Base-by-base conservation (phyloP, 257 asterid species). In the Galeopsis tetrahit region DNA sequence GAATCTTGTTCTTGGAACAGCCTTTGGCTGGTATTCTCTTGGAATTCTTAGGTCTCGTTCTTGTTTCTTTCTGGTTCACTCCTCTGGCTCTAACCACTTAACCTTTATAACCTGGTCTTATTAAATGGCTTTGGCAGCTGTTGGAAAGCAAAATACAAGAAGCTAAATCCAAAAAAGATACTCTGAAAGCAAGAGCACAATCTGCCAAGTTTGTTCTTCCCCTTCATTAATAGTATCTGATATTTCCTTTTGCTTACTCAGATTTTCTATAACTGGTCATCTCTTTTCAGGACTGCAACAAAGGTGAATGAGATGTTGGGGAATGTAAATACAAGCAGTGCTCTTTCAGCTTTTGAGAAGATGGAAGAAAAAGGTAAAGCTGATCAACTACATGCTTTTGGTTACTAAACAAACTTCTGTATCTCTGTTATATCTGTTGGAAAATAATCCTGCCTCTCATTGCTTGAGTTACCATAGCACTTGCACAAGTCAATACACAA, bases 221-320 rank as follows among this genome's bases (percentile, higher is more conserved):
- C 68, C 77, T 79, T 64, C 69, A 34, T 58, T 73, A 7, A 15
- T 44, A 44, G 21, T 58, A 72, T 72, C 65, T 55, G 9, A 21
- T 49, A 74, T 73, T 35, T 58, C 52, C 69, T 14, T 70, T 71
- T 46, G 64, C 68, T 60, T 69, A 67, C 70, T 69, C 36, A 36
- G 33, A 36, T 75, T 36, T 10, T 44, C 73, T 36, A 13, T 72
- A 76, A 67, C 70, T 53, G 66, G 70, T 65, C 32, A n/a, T 48
- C 39, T 75, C 68, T 75, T 80, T 79, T 57, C 72, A 95, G 99
- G 89, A 95, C 99, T 77, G 86, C 99, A 42, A 82, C 92, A 64
- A 95, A 92, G 89, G 98, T 95, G 65, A 88, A 86, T 62, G 99
- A 95, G 83, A 90, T 92, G 98, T 74, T 95, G 87, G 99, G 98